Evolutionary conservation across 495 filamentous ascomycete genomes (phyloP).

Genomic region (Bombardia bombarda): DNA sequence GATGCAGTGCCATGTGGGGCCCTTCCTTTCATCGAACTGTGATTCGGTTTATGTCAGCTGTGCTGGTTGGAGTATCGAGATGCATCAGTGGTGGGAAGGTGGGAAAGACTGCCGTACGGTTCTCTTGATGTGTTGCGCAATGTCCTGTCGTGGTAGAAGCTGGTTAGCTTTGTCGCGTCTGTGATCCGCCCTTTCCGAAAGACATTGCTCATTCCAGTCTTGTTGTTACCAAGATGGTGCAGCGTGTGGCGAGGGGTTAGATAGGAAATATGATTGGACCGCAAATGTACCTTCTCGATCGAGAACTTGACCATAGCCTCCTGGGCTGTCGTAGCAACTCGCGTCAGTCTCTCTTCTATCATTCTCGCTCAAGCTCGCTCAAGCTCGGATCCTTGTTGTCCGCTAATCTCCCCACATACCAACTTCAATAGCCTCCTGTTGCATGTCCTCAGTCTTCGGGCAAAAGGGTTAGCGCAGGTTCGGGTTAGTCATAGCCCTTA

Average conservation of each 20-base stretch:
- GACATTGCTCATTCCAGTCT: conserved; percentile 1
- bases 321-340: conserved; percentile 50
- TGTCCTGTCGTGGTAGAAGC: conserved; percentile 51
- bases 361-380: not conserved
- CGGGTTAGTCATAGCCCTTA: not conserved
- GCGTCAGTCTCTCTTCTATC: not conserved
- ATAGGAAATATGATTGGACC: too few species aligned
- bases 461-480: not conserved
- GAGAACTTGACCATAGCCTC: conserved; percentile 89
- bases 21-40: conserved; percentile 85
- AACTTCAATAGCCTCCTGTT: conserved; percentile 85
- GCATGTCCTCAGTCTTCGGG: conserved; percentile 86
- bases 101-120: too few species aligned
- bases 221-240: not conserved
- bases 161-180: conserved; percentile 6
- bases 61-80: not conserved
- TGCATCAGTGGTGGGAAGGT: not conserved
- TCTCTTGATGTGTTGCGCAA: conserved; percentile 95
- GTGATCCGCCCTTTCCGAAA: not conserved
- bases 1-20: conserved; percentile 97
- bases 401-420: conserved; percentile 51
- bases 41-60: too few species aligned
- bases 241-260: not conserved
- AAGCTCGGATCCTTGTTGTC: not conserved
- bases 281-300: conserved; percentile 88